Conservation (phyloP, 768 basidiomycete species). For the Mycena polygramma region DNA sequence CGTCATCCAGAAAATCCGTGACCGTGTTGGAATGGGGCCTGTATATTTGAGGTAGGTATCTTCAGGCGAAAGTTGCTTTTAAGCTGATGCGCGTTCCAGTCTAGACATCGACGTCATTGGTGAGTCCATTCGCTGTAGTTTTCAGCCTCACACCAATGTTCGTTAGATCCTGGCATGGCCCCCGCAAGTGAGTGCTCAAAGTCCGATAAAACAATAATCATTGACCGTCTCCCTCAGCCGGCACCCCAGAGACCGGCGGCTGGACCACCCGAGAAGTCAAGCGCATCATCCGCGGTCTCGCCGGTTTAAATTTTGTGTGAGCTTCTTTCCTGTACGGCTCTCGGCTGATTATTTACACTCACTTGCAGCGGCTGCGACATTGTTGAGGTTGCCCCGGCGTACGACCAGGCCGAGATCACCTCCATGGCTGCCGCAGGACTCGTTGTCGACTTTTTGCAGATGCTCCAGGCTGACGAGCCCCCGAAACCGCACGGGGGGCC, state of each 20-base stretch:
- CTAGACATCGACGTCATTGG: slow-evolving; percentile 74
- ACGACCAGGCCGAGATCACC: slow-evolving; percentile 58
- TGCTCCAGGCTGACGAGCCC: slow-evolving; percentile 46
- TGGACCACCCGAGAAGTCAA: slow-evolving; percentile 79
- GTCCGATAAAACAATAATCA: background rate
- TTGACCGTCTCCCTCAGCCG: slow-evolving; percentile 25
- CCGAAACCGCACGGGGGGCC: slow-evolving; percentile 36
- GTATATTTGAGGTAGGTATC: slow-evolving; percentile 71
- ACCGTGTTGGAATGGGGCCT: slow-evolving; percentile 33
- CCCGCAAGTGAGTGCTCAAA: slow-evolving; percentile 64
- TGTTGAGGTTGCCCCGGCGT: slow-evolving; percentile 65
- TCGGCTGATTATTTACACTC: background rate
- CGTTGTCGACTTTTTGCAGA: slow-evolving; percentile 57
- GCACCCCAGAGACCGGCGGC: slow-evolving; percentile 43
- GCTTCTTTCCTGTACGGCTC: slow-evolving; percentile 26
- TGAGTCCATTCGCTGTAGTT: slow-evolving; percentile 43
- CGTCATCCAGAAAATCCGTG: slow-evolving; percentile 68
- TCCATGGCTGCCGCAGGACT: slow-evolving; percentile 58
- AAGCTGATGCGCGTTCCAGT: slow-evolving; percentile 42
- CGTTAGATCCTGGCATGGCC: slow-evolving; percentile 69
- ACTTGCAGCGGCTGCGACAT: slow-evolving; percentile 59
- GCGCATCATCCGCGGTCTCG: slow-evolving; percentile 70
- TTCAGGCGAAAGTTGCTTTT: slow-evolving; percentile 16
- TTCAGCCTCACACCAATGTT: background rate
- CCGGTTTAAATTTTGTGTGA: slow-evolving; percentile 72